Base-by-base conservation (phyloP, 2,329 filamentous ascomycete genomes). In the Diplocarpon mali region DNA sequence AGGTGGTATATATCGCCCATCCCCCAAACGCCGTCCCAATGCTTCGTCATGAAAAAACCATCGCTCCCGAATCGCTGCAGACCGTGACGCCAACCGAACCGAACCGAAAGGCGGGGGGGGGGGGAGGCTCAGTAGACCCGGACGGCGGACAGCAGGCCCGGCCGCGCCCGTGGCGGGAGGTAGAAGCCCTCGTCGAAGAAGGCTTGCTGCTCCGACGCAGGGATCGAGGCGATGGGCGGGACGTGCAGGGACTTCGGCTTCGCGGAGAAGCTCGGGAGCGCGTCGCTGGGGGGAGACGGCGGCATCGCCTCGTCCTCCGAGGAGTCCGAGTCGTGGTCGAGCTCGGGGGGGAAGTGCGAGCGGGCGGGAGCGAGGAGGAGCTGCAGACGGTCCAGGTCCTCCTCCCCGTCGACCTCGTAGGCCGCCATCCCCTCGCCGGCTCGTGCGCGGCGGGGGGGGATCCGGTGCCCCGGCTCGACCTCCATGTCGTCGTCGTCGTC, bases 231-330 rank as follows among this genome's bases (percentile, higher is more conserved):
- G 45, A 51, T 62, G 60, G 56, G 57, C 64, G 32, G 60, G 60
- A 45, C 67, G 65, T 4, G 65, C 65, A 27, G 63, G 63, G 48
- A 68, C 64, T 46, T 63, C 53, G 45, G 68, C 68, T 80, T 76
- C 56, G 75, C 69, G 37, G 72, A 67, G 59, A 86, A 83, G 34
- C 71, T 65, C 48, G 76, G 69, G 42, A 86, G 66, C 30, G 71
- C 24, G 39, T 51, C 44, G n/a, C 55, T 54, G n/a, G 60, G 58
- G 29, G 60, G 60, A 28, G 60, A 60, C 15, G 80, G 81, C 7
- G 84, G 84, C 76, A 85, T 69, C 38, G 71, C 67, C 54, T 85
- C 80, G 65, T 88, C 83, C 56, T 87, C 83, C 46, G 78, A 80
- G 2, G 76, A 79, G 42, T 71, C 81, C 49, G 74, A 76, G 60